Evolutionary conservation across 106 monocot species (phyloP).

Genomic region (Alisma plantagoaquatica): DNA sequence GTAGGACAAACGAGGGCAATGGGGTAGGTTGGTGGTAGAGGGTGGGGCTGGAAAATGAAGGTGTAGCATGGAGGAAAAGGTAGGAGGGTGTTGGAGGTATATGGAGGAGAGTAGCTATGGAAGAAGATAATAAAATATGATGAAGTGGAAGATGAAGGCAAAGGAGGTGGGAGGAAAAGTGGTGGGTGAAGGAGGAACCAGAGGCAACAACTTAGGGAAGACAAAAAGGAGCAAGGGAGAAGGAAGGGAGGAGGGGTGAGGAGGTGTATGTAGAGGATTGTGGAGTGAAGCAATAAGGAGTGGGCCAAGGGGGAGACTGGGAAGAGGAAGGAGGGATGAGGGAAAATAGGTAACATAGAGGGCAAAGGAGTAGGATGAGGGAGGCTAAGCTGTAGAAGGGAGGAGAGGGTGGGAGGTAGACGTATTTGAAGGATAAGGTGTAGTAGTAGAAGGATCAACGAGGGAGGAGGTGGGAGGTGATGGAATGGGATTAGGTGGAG

Average conservation of each 20-base stretch:
- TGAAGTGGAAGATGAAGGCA: neutral
- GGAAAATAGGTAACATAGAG: neutral
- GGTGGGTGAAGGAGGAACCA: neutral
- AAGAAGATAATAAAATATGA: neutral
- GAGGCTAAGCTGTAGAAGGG: conserved; percentile 32
- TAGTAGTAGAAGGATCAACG: too few relatives aligned
- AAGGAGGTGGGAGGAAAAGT: neutral
- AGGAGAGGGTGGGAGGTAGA: too few relatives aligned
- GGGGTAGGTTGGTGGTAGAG: neutral
- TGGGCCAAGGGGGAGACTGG: neutral
- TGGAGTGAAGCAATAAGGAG: neutral
- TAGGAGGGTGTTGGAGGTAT: neutral
- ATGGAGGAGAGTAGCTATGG: neutral
- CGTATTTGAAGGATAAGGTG: too few relatives aligned
- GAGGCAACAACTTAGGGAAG: neutral
- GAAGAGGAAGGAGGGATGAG: neutral
- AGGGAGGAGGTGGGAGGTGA: too few relatives aligned
- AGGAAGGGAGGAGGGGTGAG: too few relatives aligned
- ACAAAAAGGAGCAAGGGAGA: neutral
- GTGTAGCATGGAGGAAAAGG: neutral
- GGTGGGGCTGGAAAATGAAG: neutral
- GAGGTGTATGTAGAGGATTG: too few relatives aligned
- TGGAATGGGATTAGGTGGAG: too few relatives aligned
- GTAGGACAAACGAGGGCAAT: too few relatives aligned
- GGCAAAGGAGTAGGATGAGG: neutral